Conservation (phyloP, 2,329 filamentous ascomycete species). For the Phyllosticta citribraziliensis region DNA sequence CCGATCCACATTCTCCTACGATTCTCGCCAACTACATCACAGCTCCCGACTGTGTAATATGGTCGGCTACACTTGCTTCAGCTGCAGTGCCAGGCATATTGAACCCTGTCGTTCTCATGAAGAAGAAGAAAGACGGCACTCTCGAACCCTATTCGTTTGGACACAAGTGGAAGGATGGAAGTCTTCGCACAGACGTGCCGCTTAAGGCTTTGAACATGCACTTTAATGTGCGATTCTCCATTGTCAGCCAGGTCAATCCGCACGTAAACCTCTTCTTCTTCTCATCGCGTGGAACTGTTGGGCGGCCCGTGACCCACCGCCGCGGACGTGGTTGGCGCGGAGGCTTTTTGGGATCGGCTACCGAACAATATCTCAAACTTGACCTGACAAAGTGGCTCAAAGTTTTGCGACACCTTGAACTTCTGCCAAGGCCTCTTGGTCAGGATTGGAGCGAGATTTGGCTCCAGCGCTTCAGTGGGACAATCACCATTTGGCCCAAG, state of each 20-base stretch:
- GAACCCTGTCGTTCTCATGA: conserved; percentile 89
- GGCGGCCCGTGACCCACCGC: conserved; percentile 49
- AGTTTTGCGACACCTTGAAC: conserved; percentile 82
- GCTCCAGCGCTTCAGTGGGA: conserved; percentile 90
- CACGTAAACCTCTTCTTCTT: conserved; percentile 99
- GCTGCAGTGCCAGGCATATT: conserved; percentile 93
- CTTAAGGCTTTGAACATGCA: conserved; percentile 89
- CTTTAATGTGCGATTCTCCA: conserved; percentile 97
- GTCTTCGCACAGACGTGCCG: conserved; percentile 86
- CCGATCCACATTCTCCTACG: conserved; percentile 84
- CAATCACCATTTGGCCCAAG: conserved; percentile 93
- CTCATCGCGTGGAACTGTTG: conserved; percentile 82
- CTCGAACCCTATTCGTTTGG: conserved; percentile 90
- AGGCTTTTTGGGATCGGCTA: conserved; percentile 66
- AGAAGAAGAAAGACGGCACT: conserved; percentile 66
- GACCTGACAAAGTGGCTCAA: conserved; percentile 97
- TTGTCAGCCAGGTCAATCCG: conserved; percentile 81
- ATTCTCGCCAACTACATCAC: conserved; percentile 95
- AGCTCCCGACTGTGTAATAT: conserved; percentile 92
- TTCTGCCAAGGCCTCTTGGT: conserved; percentile 79
- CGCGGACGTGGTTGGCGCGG: conserved; percentile 11
- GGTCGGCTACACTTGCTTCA: conserved; percentile 90
- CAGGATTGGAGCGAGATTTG: conserved; percentile 97
- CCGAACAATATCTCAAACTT: conserved; percentile 91
- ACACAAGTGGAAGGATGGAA: conserved; percentile 98